Evolutionary conservation across 768 basidiomycete genomes (phyloP), one percentile per base, ranked within the genome.

Genomic region (Suillus placidus): DNA sequence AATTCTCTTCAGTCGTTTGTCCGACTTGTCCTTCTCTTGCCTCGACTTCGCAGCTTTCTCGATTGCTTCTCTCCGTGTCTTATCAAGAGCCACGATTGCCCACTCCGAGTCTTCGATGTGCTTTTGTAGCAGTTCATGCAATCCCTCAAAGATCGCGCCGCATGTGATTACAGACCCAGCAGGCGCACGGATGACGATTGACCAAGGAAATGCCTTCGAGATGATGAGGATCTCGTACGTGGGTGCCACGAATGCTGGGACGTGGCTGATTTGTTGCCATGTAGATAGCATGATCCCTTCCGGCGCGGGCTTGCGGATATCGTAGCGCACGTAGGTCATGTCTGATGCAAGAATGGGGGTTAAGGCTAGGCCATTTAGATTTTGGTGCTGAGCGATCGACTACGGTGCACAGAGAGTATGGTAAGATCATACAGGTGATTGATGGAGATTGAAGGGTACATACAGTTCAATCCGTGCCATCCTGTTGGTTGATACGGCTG

Each of bases 21-120:
- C 81, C 51, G n/a, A n/a, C n/a, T 70, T 72, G 18, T 76, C 78
- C 56, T 69, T 70, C 6, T 83, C 82, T 7, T 74, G 63, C 64
- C 89, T 78, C 65, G 80, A 82, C 76, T 83, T 86, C 61, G 81
- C 82, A 2, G 87, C 82, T 60, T 77, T 81, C 70, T 86, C 82
- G 18, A 88, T 80, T 23, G 68, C 67, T 67, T 83, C 83, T 62
- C 74, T 78, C 66, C 71, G 72, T 64, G 80, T 79, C 73, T 80
- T 81, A 54, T 86, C 82, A 34, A 63, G 71, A 6, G 82, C 71
- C 20, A 85, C 77, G 55, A 87, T 75, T 0, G 86, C 88, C 89
- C 90, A 91, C 70, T 91, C 90, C 4, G 88, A 88, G 65, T 91
- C 88, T 1, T 67, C 81, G 23, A 92, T 78, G 8, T 80, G 82